These are phyloP conservation scores for Barbatosphaeria neglecta DNA, from an alignment of 495 filamentous ascomycete species.

Conservation along the genomic window DNA sequence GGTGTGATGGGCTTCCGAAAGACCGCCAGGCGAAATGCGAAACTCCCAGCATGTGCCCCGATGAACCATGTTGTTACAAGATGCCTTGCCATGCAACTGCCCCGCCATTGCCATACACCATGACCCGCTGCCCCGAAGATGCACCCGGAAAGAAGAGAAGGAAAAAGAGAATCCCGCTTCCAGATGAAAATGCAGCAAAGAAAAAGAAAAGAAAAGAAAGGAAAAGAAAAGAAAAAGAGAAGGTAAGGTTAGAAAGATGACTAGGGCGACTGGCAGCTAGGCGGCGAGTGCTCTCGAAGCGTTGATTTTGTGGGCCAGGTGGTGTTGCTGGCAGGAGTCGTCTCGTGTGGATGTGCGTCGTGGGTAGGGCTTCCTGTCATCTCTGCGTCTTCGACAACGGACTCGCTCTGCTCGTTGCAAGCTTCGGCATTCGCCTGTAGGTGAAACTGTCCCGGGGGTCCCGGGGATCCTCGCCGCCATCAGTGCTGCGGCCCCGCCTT, in stretches of 20 bases:
- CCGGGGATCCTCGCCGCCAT: too few species aligned
- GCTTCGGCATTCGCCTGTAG: slow-evolving; percentile 13
- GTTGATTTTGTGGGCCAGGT: neutral
- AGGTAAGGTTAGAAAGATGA: too few species aligned
- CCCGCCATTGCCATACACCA: too few species aligned
- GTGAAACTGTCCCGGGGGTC: neutral
- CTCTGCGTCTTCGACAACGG: slow-evolving; percentile 17
- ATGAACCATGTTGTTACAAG: neutral
- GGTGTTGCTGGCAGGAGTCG: neutral
- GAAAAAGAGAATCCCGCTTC: too few species aligned
- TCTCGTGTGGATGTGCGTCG: neutral
- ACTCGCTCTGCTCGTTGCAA: slow-evolving; percentile 9
- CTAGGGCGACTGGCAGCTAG: too few species aligned
- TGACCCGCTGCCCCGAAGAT: too few species aligned
- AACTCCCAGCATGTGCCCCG: neutral
- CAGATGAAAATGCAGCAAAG: too few species aligned
- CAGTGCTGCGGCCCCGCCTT: too few species aligned
- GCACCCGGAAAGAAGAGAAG: too few species aligned
- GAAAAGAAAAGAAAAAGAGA: too few species aligned
- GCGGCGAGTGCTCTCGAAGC: too few species aligned
- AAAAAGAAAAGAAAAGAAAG: too few species aligned
- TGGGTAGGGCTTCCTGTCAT: neutral
- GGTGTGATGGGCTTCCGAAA: neutral
- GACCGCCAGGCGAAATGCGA: neutral
- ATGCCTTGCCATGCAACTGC: neutral